Evolutionary conservation across 2,329 filamentous ascomycete genomes (phyloP).

Genomic region (Conoideocrella luteorostrata): DNA sequence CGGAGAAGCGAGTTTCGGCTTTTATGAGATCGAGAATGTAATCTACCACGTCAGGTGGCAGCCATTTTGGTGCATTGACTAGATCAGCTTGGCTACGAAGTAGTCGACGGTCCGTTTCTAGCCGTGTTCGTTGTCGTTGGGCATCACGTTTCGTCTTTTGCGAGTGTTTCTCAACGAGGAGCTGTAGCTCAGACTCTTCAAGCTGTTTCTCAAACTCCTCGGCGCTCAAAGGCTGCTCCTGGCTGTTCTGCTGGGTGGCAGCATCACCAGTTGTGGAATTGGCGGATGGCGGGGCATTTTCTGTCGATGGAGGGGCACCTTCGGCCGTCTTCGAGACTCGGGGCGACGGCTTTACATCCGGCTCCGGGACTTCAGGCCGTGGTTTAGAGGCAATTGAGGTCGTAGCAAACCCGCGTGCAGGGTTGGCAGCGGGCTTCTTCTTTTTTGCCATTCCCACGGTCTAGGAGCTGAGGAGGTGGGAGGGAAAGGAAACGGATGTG

Average conservation of each 20-base stretch:
- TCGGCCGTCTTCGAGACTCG: conserved; percentile 20
- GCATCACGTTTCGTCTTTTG: conserved; percentile 74
- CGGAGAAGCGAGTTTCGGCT: conserved; percentile 54
- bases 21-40: conserved; percentile 68
- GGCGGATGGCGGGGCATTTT: conserved; percentile 22
- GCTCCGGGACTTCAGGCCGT: conserved; percentile 51
- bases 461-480: no score
- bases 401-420: conserved; percentile 87
- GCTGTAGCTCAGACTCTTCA: conserved; percentile 83
- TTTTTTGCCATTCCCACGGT: conserved; percentile 70
- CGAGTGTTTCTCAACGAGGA: conserved; percentile 78
- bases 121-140: conserved; percentile 64
- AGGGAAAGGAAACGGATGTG: background rate
- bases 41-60: conserved; percentile 72
- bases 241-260: conserved; percentile 7
- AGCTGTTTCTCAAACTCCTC: conserved; percentile 88
- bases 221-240: conserved; percentile 56
- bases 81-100: conserved; percentile 72
- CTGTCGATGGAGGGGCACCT: conserved; percentile 12
- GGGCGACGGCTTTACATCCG: conserved; percentile 21
- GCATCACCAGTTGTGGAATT: conserved; percentile 6
- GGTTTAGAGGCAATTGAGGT: conserved; percentile 84
- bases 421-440: conserved; percentile 82
- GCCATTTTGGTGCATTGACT: conserved; percentile 69
- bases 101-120: conserved; percentile 80